phyloP scores from a whole-genome alignment of 164 flowering plant species.

The Houttuynia cordata region DNA sequence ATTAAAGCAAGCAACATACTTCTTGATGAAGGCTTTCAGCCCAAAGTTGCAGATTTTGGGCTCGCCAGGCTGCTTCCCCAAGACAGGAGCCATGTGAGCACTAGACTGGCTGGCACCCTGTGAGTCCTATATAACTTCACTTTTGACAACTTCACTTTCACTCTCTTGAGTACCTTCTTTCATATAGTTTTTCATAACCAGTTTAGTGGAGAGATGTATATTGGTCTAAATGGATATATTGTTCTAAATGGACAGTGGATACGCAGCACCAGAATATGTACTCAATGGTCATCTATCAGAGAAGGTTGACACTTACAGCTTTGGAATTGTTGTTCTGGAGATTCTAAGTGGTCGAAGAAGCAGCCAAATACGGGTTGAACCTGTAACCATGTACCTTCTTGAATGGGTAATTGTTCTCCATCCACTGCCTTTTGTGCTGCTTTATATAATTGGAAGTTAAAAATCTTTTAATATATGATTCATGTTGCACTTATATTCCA shows the following conservation, averaged over 20 bases:
- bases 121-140: conserved; percentile 17
- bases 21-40: conserved; percentile 36
- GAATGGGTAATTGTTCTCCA: conserved; percentile 29
- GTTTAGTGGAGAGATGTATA: too few relatives aligned
- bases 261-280: conserved; percentile 56
- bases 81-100: conserved; percentile 39
- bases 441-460: too few relatives aligned
- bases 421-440: neutral
- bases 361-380: conserved; percentile 18
- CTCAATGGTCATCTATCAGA: conserved; percentile 42
- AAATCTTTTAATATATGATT: neutral
- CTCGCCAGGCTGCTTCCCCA: conserved; percentile 52
- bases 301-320: conserved; percentile 52
- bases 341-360: conserved; percentile 39
- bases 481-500: neutral
- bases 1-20: conserved; percentile 47
- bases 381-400: conserved; percentile 32
- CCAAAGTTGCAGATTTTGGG: conserved; percentile 58
- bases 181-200: neutral
- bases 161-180: neutral
- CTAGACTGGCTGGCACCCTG: conserved; percentile 59
- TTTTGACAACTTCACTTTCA: neutral
- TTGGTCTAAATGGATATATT: too few relatives aligned
- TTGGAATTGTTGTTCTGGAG: conserved; percentile 49
- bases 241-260: conserved; percentile 10